These are phyloP conservation scores for Rhizopogon parksii DNA, from an alignment of 1,284 basidiomycete species.

Conservation along the genomic window DNA sequence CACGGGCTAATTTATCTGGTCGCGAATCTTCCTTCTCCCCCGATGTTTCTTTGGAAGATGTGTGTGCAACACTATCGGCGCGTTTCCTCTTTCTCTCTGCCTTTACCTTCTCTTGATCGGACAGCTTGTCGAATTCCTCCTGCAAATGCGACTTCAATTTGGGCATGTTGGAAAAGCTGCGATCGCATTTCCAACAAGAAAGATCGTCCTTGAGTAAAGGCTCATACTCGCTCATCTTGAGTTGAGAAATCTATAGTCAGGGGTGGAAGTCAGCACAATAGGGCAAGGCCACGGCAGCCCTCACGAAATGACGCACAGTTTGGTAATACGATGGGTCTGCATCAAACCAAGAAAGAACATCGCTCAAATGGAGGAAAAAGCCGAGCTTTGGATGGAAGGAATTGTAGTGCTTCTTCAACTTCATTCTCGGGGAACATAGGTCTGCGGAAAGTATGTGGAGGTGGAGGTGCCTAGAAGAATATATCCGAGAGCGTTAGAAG, in stretches of 20 bases:
- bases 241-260: slow-evolving; percentile 43
- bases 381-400: slow-evolving; percentile 85
- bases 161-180: slow-evolving; percentile 66
- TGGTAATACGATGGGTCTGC: slow-evolving; percentile 46
- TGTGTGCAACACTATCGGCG: slow-evolving; percentile 8
- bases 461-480: slow-evolving; percentile 65
- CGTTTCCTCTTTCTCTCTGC: slow-evolving; percentile 33
- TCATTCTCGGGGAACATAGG: slow-evolving; percentile 67
- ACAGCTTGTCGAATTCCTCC: slow-evolving; percentile 49
- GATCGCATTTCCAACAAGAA: slow-evolving; percentile 61
- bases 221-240: slow-evolving; percentile 53
- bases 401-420: slow-evolving; percentile 92
- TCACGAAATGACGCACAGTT: slow-evolving; percentile 34
- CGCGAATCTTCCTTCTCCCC: background rate
- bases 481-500: background rate
- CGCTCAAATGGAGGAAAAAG: slow-evolving; percentile 77
- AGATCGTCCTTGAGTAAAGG: slow-evolving; percentile 61
- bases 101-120: slow-evolving; percentile 32
- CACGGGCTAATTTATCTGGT: background rate
- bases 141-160: slow-evolving; percentile 68
- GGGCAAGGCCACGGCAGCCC: background rate
- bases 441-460: slow-evolving; percentile 86
- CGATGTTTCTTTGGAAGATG: background rate
- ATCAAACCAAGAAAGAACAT: slow-evolving; percentile 74
- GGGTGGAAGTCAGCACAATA: background rate